Evolutionary conservation across 805 yeast species (phyloP).

Genomic region (Sugiyamaella valdiviana): DNA sequence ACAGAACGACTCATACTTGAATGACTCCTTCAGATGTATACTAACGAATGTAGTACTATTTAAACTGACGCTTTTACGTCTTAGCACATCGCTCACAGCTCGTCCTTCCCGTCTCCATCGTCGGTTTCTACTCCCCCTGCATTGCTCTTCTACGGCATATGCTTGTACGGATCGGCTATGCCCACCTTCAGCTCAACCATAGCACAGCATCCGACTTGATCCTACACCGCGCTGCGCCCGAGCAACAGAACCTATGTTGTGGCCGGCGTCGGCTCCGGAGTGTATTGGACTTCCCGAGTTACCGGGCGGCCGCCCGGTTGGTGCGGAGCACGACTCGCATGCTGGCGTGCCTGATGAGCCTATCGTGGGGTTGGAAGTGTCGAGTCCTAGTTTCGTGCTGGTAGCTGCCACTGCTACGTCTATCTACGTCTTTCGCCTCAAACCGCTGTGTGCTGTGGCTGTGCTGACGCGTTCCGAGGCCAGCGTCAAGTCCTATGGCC

Average conservation of each 20-base stretch:
- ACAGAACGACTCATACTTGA: too few relatives aligned
- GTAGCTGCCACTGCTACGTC: slow-evolving; percentile 35
- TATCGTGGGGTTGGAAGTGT: slow-evolving; percentile 31
- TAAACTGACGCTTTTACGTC: too few relatives aligned
- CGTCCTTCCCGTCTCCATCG: too few relatives aligned
- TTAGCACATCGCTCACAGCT: too few relatives aligned
- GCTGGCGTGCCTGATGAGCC: slow-evolving; percentile 26
- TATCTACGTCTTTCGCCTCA: slow-evolving; percentile 35
- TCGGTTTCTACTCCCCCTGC: too few relatives aligned
- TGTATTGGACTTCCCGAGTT: slow-evolving; percentile 1
- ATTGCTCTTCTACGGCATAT: too few relatives aligned
- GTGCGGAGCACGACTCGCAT: background rate
- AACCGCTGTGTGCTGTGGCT: slow-evolving; percentile 43
- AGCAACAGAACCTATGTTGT: background rate
- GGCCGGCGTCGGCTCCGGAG: slow-evolving; percentile 8
- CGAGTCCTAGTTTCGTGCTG: slow-evolving; percentile 29
- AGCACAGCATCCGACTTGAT: too few relatives aligned
- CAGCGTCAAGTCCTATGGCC: slow-evolving; percentile 44
- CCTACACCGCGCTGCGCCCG: too few relatives aligned
- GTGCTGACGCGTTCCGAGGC: slow-evolving; percentile 41
- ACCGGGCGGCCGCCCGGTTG: background rate
- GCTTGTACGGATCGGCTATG: too few relatives aligned
- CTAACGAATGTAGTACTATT: too few relatives aligned
- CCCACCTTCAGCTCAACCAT: too few relatives aligned
- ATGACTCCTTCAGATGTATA: too few relatives aligned